Evolutionary conservation across 2,329 filamentous ascomycete species (phyloP).

Genomic region (Monilinia vaccinii-corymbosi): DNA sequence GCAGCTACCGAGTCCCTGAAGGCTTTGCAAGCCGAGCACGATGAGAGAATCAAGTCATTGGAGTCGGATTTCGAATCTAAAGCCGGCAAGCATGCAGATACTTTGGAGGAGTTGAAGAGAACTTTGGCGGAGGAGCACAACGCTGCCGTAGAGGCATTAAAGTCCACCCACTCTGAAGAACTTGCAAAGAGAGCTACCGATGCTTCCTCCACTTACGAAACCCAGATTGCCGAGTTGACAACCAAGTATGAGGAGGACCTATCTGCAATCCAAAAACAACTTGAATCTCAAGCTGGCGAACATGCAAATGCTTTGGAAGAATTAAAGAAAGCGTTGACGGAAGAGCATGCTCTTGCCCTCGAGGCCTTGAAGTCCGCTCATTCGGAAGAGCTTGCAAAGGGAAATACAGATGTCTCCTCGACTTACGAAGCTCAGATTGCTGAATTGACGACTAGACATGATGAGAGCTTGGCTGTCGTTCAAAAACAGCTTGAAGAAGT

Average conservation of each 20-base stretch:
- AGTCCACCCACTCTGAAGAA: slow-evolving; percentile 42
- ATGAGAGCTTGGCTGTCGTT: slow-evolving; percentile 38
- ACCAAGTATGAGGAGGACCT: slow-evolving; percentile 39
- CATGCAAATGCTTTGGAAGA: slow-evolving; percentile 34
- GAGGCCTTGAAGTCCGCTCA: slow-evolving; percentile 45
- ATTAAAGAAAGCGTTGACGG: slow-evolving; percentile 40
- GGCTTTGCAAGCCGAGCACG: slow-evolving; percentile 29
- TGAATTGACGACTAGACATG: slow-evolving; percentile 43
- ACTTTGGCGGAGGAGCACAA: slow-evolving; percentile 43
- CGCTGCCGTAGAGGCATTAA: slow-evolving; percentile 39
- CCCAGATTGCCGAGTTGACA: slow-evolving; percentile 43
- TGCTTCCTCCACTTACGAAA: slow-evolving; percentile 37
- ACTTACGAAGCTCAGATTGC: slow-evolving; percentile 40
- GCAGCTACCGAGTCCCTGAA: slow-evolving; percentile 24
- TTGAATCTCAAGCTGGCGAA: slow-evolving; percentile 31
- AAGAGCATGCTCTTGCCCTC: slow-evolving; percentile 42
- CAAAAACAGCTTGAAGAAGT: slow-evolving; percentile 48
- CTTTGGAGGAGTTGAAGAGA: slow-evolving; percentile 40
- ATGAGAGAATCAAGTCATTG: neutral
- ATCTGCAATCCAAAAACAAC: slow-evolving; percentile 44
- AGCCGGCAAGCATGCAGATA: slow-evolving; percentile 14
- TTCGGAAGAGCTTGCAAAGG: slow-evolving; percentile 39
- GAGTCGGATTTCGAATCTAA: neutral
- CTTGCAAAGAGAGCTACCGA: slow-evolving; percentile 39
- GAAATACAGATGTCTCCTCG: slow-evolving; percentile 35